Evolutionary conservation across 208 protist species (phyloP).

Genomic region (Trypanosoma boissoni): DNA sequence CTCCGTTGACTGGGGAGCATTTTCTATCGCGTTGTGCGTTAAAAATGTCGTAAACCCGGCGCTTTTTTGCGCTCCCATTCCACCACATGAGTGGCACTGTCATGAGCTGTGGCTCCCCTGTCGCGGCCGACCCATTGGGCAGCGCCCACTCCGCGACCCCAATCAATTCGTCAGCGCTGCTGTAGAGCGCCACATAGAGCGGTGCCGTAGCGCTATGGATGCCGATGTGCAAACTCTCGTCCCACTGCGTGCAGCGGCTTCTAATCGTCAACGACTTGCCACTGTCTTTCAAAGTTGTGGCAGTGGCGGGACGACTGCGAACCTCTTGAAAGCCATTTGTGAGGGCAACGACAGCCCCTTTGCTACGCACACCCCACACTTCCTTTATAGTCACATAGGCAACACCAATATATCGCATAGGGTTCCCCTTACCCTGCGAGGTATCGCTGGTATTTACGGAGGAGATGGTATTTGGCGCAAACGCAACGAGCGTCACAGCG

Average conservation of each 20-base stretch:
- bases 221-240: slow-evolving; percentile 64
- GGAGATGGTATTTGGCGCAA: not conserved
- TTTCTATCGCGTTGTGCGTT: not conserved
- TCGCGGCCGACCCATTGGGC: not conserved
- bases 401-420: slow-evolving; percentile 50
- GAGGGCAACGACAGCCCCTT: slow-evolving; percentile 46
- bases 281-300: not conserved
- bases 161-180: slow-evolving; percentile 10
- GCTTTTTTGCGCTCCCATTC: too few relatives aligned
- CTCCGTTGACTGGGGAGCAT: not conserved
- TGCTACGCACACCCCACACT: slow-evolving; percentile 30
- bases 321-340: slow-evolving; percentile 77
- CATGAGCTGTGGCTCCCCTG: not conserved
- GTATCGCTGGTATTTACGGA: not conserved
- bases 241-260: slow-evolving; percentile 46
- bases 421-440: slow-evolving; percentile 23
- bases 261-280: too few relatives aligned
- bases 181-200: slow-evolving; percentile 56
- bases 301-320: slow-evolving; percentile 31
- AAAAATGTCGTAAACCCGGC: not conserved
- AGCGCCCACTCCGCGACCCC: slow-evolving; percentile 10
- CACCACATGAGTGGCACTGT: slow-evolving; percentile 12
- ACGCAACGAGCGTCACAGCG: not conserved
- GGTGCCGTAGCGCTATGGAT: slow-evolving; percentile 32
- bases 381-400: slow-evolving; percentile 58